Evolutionary conservation across 2,329 filamentous ascomycete species (phyloP).

Genomic region (Colletotrichum filicis): DNA sequence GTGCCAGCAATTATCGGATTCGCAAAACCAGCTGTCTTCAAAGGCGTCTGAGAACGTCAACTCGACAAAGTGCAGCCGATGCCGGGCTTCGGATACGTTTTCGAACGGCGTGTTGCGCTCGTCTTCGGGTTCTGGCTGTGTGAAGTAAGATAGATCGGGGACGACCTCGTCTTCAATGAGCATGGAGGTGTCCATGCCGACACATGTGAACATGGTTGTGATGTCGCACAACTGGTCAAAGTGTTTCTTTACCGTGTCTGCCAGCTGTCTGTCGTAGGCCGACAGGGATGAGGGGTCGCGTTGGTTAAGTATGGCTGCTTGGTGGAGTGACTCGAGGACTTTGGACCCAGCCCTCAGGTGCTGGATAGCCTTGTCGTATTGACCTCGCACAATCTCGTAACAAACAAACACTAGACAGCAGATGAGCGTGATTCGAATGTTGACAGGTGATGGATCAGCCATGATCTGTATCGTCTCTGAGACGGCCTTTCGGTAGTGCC

Average conservation of each 20-base stretch:
- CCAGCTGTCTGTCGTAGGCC: background rate
- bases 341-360: constrained; percentile 15
- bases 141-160: constrained; percentile 24
- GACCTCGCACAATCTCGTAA: constrained; percentile 23
- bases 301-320: background rate
- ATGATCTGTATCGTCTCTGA: constrained; percentile 24
- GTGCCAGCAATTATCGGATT: background rate
- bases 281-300: background rate
- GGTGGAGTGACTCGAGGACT: constrained; percentile 23
- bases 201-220: constrained; percentile 16
- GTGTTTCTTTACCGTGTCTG: constrained; percentile 15
- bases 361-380: constrained; percentile 20
- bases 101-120: background rate
- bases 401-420: constrained; percentile 28
- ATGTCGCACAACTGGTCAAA: constrained; percentile 27
- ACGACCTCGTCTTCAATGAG: constrained; percentile 18
- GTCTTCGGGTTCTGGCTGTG: background rate
- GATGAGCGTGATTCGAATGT: constrained; percentile 20
- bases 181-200: constrained; percentile 25
- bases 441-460: constrained; percentile 24
- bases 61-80: constrained; percentile 7
- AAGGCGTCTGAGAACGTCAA: constrained; percentile 7
- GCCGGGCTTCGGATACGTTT: constrained; percentile 18
- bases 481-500: constrained; percentile 23
- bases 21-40: background rate